Evolutionary conservation across 208 protist genomes (phyloP), one percentile per base, ranked within the genome.

Genomic region (Tritrichomonas foetus): DNA sequence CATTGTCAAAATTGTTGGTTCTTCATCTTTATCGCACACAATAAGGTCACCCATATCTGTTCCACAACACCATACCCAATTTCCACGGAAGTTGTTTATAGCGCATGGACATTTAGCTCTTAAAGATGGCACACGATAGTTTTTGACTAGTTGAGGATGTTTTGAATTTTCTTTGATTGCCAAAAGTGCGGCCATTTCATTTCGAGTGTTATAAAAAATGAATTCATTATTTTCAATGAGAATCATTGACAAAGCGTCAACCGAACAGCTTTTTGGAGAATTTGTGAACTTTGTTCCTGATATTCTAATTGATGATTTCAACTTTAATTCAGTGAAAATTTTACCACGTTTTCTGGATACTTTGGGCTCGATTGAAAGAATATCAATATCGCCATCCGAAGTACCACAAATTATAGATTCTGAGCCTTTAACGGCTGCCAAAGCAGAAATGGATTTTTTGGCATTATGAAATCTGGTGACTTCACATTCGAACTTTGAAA

Each of bases 11-110:
- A 89, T 89, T 16, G 3, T 39, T n/a, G 44, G 33, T 57, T 89
- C 78, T 39, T 89, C 78, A 13, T 47, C 78, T 57, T 89, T 16
- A 27, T 89, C 78, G 8, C 41, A 20, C 20, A 89, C 41, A 30
- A 89, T 89, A 5, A 89, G 22, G 47, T 89, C 78, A 39, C 78
- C 78, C 78, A 89, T 89, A 61, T 89, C 78, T 20, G 78, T 89
- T 39, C 78, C 78, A 39, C n/a, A 25, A 14, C n/a, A 41, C 78
- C 78, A 89, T 5, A 89, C 14, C 78, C 78, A 89, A 39, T 47
- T 55, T 0, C 78, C 78, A 27, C 8, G 8, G 8, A 89, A 25
- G 44, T 89, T 33, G 44, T 44, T 89, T 2, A 89, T 61, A n/a
- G 78, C 78, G 22, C 41, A 25, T n/a, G 78, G 78, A 57, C 78